phyloP scores from a whole-genome alignment of 768 basidiomycete genomes.

The Neoboletus brunneissimus region DNA sequence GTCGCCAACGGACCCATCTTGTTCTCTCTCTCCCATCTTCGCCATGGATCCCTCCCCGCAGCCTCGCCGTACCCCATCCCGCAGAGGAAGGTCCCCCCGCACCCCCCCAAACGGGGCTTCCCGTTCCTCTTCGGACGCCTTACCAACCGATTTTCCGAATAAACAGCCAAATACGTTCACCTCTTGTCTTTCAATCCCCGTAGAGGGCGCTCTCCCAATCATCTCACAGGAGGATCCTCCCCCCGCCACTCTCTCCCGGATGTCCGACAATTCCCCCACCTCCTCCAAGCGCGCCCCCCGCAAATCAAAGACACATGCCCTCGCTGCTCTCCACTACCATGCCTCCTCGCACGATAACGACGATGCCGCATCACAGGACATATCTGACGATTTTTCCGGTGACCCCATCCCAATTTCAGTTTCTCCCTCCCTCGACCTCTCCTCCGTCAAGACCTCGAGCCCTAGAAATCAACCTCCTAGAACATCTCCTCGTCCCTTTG shows the following conservation, averaged over 20 bases:
- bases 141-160: slow-evolving; percentile 51
- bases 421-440: slow-evolving; percentile 60
- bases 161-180: slow-evolving; percentile 48
- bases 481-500: slow-evolving; percentile 68
- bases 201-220: slow-evolving; percentile 71
- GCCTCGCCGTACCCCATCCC: slow-evolving; percentile 58
- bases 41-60: slow-evolving; percentile 40
- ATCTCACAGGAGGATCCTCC: slow-evolving; percentile 44
- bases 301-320: slow-evolving; percentile 87
- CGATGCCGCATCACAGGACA: slow-evolving; percentile 41
- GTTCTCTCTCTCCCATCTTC: slow-evolving; percentile 39
- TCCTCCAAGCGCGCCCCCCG: slow-evolving; percentile 73
- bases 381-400: slow-evolving; percentile 45
- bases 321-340: slow-evolving; percentile 73
- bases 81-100: slow-evolving; percentile 61
- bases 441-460: slow-evolving; percentile 65
- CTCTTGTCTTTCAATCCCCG: slow-evolving; percentile 71
- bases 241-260: slow-evolving; percentile 32
- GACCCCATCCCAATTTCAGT: slow-evolving; percentile 60
- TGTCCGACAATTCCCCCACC: slow-evolving; percentile 36
- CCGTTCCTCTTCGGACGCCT: slow-evolving; percentile 40
- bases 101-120: slow-evolving; percentile 45
- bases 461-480: slow-evolving; percentile 42
- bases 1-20: slow-evolving; percentile 9
- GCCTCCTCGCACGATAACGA: slow-evolving; percentile 54